Evolutionary conservation across 2,329 filamentous ascomycete genomes (phyloP), one percentile per base, ranked within the genome.

Genomic region (Raffaelea ambrosiae): DNA sequence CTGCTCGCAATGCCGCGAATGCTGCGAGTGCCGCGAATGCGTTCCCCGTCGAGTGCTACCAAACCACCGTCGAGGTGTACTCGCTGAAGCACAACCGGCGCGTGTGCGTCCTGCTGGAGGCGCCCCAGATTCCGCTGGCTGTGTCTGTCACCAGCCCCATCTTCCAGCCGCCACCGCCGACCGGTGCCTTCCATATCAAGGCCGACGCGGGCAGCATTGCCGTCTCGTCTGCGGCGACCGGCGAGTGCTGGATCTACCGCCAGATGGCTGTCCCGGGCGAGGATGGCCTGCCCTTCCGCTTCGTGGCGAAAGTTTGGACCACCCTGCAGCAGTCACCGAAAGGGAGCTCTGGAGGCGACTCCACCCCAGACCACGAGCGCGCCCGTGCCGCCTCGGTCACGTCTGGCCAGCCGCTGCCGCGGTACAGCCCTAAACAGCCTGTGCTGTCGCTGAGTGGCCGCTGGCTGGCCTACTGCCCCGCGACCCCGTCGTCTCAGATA

Each of bases 241-340:
- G 91, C 13, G 91, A 97, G 66, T 82, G 91, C 41, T 95, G 86
- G 74, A 70, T 95, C 8, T 97, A 77, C 57, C 68, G 73, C 9
- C 76, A 81, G 52, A 61, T 70, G 9, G 56, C 66, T 10, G 60
- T 66, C 22, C 59, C 65, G 1, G 66, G 67, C 42, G 74, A 75
- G 20, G 59, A 63, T 1, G 66, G 66, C 20, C 54, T 68, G 40
- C 60, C 64, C 16, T 83, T 76, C 61, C 70, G 66, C 35, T 96
- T 89, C 58, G 72, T 93, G 48, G 90, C 84, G 19, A 98, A 98
- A 66, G 69, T 94, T 18, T 98, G 93, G 93, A 96, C 93, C 1
- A 83, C 82, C 40, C 71, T 95, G 23, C 87, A 93, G 59, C 76
- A 81, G 54, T 68, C 69, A 26, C 64, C 69, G 18, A 72, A 72